These are phyloP conservation scores for Dianthus caryophyllus DNA, from an alignment of 148 eudicot species.

Conservation along the genomic window DNA sequence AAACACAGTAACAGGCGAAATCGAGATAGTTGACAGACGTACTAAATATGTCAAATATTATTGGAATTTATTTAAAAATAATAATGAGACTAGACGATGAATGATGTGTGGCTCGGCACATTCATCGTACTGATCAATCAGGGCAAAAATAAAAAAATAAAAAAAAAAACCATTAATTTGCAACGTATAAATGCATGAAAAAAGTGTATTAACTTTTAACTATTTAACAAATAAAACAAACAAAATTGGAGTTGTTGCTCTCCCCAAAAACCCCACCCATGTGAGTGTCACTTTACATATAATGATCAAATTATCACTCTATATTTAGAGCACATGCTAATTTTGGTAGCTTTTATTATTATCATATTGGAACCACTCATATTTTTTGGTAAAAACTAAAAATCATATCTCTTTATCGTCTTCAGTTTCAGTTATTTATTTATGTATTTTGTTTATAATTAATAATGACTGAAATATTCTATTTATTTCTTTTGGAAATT, in stretches of 20 bases:
- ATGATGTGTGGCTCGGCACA: neutral
- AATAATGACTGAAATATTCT: too few relatives aligned
- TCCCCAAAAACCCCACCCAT: neutral
- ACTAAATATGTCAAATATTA: neutral
- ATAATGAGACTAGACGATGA: neutral
- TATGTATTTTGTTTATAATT: too few relatives aligned
- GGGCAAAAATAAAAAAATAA: too few relatives aligned
- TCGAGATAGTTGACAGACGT: neutral
- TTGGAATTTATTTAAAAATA: neutral
- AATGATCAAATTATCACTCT: neutral
- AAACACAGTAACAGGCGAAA: neutral
- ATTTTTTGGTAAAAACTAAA: too few relatives aligned
- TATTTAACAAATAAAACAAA: neutral
- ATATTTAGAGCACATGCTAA: conserved; percentile 7
- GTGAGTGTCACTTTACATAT: conserved; percentile 16
- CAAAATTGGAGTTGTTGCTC: conserved; percentile 1
- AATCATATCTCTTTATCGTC: too few relatives aligned
- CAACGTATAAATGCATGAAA: neutral
- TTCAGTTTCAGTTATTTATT: too few relatives aligned
- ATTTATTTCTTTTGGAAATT: too few relatives aligned
- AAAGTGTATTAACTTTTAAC: neutral
- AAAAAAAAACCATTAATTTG: too few relatives aligned
- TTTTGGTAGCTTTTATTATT: too few relatives aligned
- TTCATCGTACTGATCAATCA: conserved; percentile 4
- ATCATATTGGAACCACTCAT: too few relatives aligned